phyloP scores from a whole-genome alignment of 176 grass and related monocot species.

The Canna indica region DNA sequence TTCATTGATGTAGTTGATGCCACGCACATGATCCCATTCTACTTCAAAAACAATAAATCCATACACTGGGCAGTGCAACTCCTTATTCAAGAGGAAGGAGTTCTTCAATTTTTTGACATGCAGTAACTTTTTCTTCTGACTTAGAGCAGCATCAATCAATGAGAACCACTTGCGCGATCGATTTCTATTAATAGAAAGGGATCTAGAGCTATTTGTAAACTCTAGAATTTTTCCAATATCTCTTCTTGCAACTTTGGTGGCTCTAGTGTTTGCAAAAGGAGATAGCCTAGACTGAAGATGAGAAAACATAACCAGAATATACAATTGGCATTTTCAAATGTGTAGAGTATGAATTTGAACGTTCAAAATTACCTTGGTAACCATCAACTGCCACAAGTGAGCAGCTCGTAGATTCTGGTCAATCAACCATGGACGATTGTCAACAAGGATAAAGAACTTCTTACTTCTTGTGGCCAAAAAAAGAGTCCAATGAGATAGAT shows the following conservation, averaged over 20 bases:
- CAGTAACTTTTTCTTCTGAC: conserved; percentile 52
- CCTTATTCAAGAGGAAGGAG: conserved; percentile 57
- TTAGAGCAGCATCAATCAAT: conserved; percentile 66
- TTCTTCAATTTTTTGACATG: conserved; percentile 86
- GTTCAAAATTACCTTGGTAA: conserved; percentile 57
- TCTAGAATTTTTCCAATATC: conserved; percentile 42
- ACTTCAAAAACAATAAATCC: conserved; percentile 96
- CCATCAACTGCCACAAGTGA: conserved; percentile 90
- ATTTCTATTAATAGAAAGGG: conserved; percentile 35
- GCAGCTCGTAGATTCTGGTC: conserved; percentile 67
- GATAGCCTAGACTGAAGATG: conserved; percentile 63
- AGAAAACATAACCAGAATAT: conserved; percentile 23
- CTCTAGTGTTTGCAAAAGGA: conserved; percentile 74
- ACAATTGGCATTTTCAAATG: not conserved
- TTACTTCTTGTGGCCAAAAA: conserved; percentile 55
- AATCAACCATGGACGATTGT: conserved; percentile 78
- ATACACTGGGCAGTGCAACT: conserved; percentile 75
- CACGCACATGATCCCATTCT: conserved; percentile 67
- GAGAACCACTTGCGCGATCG: conserved; percentile 65
- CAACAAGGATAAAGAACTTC: conserved; percentile 78
- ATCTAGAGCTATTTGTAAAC: conserved; percentile 38
- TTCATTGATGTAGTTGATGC: conserved; percentile 94
- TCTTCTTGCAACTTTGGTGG: conserved; percentile 44
- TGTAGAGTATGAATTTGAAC: conserved; percentile 9
- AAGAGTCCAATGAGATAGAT: conserved; percentile 74